Evolutionary conservation across 192 early-diverging fungal species (phyloP).

Genomic region (Irineochytrium annulatum): DNA sequence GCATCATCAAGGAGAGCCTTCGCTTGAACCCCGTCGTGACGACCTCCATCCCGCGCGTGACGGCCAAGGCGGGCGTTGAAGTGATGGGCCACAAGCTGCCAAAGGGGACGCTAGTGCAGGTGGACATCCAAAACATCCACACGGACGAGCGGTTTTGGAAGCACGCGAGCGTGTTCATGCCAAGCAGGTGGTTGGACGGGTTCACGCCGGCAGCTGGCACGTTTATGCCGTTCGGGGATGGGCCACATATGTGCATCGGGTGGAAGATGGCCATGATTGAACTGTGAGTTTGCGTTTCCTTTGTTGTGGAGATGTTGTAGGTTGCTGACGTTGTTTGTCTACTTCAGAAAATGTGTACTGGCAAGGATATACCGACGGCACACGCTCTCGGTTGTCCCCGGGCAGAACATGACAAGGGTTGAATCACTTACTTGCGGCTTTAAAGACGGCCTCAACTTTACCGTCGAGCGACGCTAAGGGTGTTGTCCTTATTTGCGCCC

Average conservation of each 20-base stretch:
- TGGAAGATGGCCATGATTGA: conserved; percentile 50
- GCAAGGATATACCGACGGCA: conserved; percentile 13
- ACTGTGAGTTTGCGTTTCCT: too few species aligned
- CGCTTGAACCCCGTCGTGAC: conserved; percentile 32
- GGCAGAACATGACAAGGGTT: too few species aligned
- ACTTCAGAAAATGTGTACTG: background rate
- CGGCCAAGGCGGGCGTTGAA: conserved; percentile 11
- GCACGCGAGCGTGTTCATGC: conserved; percentile 29
- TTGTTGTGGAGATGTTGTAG: conserved; percentile 4
- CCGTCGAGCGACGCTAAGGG: too few species aligned
- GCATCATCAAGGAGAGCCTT: conserved; percentile 35
- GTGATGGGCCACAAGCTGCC: conserved; percentile 28
- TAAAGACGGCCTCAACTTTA: too few species aligned
- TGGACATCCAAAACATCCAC: conserved; percentile 33
- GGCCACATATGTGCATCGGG: conserved; percentile 38
- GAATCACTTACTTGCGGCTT: too few species aligned
- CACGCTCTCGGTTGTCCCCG: conserved; percentile 6
- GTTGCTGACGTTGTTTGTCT: background rate
- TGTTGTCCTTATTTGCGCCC: too few species aligned
- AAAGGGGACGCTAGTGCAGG: conserved; percentile 23
- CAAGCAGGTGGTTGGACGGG: conserved; percentile 32
- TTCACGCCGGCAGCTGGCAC: conserved; percentile 21
- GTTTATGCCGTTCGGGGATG: conserved; percentile 45
- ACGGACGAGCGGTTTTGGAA: conserved; percentile 22
- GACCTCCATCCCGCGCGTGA: conserved; percentile 3